Evolutionary conservation across 345 rosid genomes (phyloP).

Genomic region (Eucalyptus sp.): DNA sequence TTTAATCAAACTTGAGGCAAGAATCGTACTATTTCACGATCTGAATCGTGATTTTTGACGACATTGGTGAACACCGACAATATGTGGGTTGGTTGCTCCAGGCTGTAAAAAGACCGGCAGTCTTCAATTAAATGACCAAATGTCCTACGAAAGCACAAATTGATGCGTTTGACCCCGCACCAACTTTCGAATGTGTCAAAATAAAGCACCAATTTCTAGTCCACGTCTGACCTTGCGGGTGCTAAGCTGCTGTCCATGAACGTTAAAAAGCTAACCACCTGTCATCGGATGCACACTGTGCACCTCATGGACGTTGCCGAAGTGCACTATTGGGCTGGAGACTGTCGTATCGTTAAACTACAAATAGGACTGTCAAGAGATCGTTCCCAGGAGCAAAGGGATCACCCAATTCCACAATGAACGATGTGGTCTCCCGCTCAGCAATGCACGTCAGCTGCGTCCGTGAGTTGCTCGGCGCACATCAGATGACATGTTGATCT

Average conservation of each 20-base stretch:
- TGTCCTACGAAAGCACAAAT: not conserved
- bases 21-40: not conserved
- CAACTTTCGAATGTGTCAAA: not conserved
- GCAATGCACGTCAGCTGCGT: not conserved
- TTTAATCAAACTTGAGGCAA: not conserved
- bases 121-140: not conserved
- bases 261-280: not conserved
- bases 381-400: not conserved
- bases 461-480: not conserved
- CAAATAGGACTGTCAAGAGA: not conserved
- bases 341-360: not conserved
- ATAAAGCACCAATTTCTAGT: not conserved
- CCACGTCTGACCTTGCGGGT: not conserved
- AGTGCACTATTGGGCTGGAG: not conserved
- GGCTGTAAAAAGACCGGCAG: not conserved
- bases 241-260: not conserved
- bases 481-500: not conserved
- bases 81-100: not conserved
- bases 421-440: not conserved
- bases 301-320: not conserved
- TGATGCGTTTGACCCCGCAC: not conserved
- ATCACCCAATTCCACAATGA: not conserved
- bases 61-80: not conserved
- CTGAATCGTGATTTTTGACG: not conserved
- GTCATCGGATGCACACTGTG: not conserved